phyloP scores from a whole-genome alignment of 345 rosid genomes.

The Salix purpurea region DNA sequence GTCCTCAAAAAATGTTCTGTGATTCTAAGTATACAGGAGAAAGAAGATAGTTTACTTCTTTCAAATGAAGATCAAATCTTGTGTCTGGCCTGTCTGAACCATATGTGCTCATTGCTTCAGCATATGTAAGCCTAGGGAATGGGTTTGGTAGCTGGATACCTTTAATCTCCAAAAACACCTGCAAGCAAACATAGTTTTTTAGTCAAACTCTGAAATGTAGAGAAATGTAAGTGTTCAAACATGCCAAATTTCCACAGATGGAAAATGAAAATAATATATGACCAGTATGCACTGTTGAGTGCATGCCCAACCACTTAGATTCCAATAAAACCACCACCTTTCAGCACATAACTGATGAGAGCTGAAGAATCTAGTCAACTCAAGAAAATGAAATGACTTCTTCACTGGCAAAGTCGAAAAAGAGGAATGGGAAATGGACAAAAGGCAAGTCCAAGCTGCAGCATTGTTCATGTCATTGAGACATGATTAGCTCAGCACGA shows the following conservation, averaged over 20 bases:
- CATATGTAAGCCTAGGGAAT: constrained; percentile 84
- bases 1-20: neutral
- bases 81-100: constrained; percentile 96
- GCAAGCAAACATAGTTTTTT: constrained; percentile 20
- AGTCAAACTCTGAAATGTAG: neutral
- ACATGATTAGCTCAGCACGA: neutral
- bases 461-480: neutral
- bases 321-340: neutral
- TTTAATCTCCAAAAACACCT: constrained; percentile 83
- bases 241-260: constrained; percentile 9
- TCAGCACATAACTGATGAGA: neutral
- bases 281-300: neutral
- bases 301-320: neutral
- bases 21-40: neutral
- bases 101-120: constrained; percentile 79
- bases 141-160: constrained; percentile 76
- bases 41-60: constrained; percentile 56
- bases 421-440: neutral
- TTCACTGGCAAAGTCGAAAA: neutral
- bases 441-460: neutral
- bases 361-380: neutral
- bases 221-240: neutral
- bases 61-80: constrained; percentile 87
- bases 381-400: neutral
- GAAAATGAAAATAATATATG: neutral